Evolutionary conservation across 352 stramenopile genomes (phyloP), one percentile per base, ranked within the genome.

Genomic region (Chrysophaeum taylorii): DNA sequence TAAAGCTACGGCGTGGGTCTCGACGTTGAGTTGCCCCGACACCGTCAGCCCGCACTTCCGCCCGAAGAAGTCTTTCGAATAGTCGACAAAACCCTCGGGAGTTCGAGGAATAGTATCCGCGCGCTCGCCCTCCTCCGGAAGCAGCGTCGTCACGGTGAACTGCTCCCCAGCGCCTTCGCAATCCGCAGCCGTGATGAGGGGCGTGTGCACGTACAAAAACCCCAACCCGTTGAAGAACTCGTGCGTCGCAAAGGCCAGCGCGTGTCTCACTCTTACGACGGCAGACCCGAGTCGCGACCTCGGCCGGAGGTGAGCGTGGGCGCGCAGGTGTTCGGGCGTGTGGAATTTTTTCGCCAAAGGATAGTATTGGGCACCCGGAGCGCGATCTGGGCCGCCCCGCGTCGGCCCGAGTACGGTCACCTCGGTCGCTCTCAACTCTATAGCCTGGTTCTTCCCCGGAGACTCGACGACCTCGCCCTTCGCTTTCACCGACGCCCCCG

Each of bases 151-250:
- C 36, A 98, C 89, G 33, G 80, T 78, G 75, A 98, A 98, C 81
- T 95, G 94, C 81, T 99, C 95, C 1, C 95, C 95, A 0, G 95
- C 95, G 31, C 95, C 94, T 79, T 99, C 95, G 76, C 94, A 98
- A 84, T 99, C 95, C 50, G 89, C 92, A 41, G 91, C 87, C 0
- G 95, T 98, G 68, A 97, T 93, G 53, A 97, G 87, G 35, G 91
- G 91, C 70, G 90, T 96, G 81, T 96, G 90, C 52, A 97, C 87
- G 82, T 97, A 96, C 61, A 95, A 73, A 73, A 97, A 97, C 37
- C 90, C 90, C 31, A 84, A 82, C 42, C 91, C 76, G 75, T 96
- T 87, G 75, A 96, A 96, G 75, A 95, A 96, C 73, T 90, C 80
- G 82, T 97, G 91, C 27, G 89, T 95, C 37, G 91, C 88, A 70